Conservation (phyloP, 208 protist species). For the Leishmania guyanensis region DNA sequence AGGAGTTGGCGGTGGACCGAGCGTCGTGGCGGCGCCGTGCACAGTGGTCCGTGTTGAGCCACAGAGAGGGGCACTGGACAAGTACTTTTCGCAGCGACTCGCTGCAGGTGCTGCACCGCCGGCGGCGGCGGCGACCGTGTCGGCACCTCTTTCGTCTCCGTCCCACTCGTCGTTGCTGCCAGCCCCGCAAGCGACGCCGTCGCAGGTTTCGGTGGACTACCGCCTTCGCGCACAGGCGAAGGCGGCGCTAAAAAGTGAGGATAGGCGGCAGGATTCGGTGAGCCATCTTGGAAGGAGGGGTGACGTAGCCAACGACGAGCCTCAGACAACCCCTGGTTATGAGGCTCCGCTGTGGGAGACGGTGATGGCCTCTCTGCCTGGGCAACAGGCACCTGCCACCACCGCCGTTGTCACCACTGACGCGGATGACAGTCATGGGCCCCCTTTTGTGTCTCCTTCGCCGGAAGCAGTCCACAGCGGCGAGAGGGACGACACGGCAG, state of each 20-base stretch:
- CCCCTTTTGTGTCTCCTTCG: not conserved
- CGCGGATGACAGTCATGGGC: not conserved
- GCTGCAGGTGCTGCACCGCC: slow-evolving; percentile 1
- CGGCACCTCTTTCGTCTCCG: not conserved
- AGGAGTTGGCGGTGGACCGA: slow-evolving; percentile 8
- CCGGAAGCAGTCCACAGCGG: not conserved
- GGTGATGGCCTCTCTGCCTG: slow-evolving; percentile 29
- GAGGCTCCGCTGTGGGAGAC: slow-evolving; percentile 26
- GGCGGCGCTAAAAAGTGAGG: not conserved
- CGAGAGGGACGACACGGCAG: not conserved
- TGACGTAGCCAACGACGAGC: not conserved
- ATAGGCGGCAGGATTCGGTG: not conserved
- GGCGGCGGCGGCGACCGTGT: not conserved
- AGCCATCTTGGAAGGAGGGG: not conserved
- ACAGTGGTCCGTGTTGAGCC: slow-evolving; percentile 77
- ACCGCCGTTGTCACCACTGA: not conserved
- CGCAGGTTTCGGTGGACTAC: not conserved
- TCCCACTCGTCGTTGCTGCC: not conserved
- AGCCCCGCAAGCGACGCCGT: not conserved
- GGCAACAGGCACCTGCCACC: not conserved
- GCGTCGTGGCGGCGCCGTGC: slow-evolving; percentile 54
- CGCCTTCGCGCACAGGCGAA: not conserved
- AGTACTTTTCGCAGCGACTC: slow-evolving; percentile 48
- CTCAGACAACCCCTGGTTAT: slow-evolving; percentile 3
- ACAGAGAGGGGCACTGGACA: slow-evolving; percentile 77